Evolutionary conservation across 2,329 filamentous ascomycete species (phyloP), one percentile per base, ranked within the genome.

Genomic region (Parastagonospora nodorum): DNA sequence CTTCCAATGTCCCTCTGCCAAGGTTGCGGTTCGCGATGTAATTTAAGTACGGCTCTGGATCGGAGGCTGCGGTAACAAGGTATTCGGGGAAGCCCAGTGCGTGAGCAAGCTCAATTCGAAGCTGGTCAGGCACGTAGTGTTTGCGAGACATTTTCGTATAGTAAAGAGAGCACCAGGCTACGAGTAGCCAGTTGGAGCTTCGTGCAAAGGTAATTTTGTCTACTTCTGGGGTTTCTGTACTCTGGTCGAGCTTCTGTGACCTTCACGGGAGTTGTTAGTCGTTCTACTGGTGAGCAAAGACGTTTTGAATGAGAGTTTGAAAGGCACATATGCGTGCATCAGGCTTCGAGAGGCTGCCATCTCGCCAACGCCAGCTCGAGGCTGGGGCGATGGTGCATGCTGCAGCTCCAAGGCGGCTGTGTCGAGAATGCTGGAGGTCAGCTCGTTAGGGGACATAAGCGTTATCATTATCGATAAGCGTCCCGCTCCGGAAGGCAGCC

Each of bases 41-140:
- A 29, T 55, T 57, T 15, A 67, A 42, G 36, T 63, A 61, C 15
- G 61, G 60, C 39, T 55, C 53, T 15, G 61, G 60, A 39, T 55
- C 53, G 24, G 53, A 48, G 14, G 41, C 31, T 3, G 24, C 4
- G 15, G 49, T 35, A n/a, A 19, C 29, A 3, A 57, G 51, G 37
- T 61, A 53, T 1, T 55, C 14, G 2, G 35, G 7, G 42, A 47
- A 58, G 42, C 55, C 53, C 3, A 64, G 12, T 5, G 51, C 40
- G 24, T 57, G 51, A 1, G 55, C 53, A 28, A 64, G 61, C 0
- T 36, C 40, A 39, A 46, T 48, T 42, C 50, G 48, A 19, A 52
- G 27, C 28, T 44, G 27, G 19, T 53, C 28, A 11, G 41, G 41
- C 5, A n/a, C 11, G 10, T 39, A 12, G 8, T 24, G 31, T 45